Percentiles rank a stretch among this genome's conserved stretches.
Conservation (phyloP, 2,329 filamentous ascomycete species). For the Leptographium flavum region DNA sequence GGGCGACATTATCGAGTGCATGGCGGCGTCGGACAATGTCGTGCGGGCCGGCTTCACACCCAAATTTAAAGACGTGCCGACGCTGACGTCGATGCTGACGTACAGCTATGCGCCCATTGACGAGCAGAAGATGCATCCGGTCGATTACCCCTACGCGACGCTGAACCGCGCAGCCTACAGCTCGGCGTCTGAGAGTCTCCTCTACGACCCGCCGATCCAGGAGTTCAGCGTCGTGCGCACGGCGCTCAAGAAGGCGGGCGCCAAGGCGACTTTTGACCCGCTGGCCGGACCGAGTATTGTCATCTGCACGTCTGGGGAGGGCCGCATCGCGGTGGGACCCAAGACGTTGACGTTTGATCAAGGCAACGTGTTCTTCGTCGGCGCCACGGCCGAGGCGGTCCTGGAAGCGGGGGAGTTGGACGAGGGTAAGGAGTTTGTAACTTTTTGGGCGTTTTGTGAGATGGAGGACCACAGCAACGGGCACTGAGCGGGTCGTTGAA, state of each 20-base stretch:
- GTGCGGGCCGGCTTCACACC: conserved; percentile 94
- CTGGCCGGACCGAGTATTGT: conserved; percentile 83
- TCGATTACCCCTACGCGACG: conserved; percentile 72
- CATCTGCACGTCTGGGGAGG: conserved; percentile 74
- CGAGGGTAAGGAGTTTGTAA: conserved; percentile 59
- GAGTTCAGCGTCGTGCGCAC: conserved; percentile 87
- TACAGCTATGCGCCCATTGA: conserved; percentile 92
- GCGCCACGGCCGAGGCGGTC: conserved; percentile 71
- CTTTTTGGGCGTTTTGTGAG: conserved; percentile 92
- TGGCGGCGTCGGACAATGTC: conserved; percentile 98
- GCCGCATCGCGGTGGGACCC: conserved; percentile 71
- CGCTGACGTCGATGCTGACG: conserved; percentile 79
- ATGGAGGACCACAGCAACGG: conserved; percentile 38
- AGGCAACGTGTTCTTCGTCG: conserved; percentile 72
- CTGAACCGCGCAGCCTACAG: conserved; percentile 73
- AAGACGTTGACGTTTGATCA: conserved; percentile 62
- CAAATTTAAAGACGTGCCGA: conserved; percentile 94
- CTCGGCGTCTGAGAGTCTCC: conserved; percentile 52
- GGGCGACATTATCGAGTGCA: conserved; percentile 95
- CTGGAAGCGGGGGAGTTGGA: conserved; percentile 49
- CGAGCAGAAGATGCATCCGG: conserved; percentile 82
- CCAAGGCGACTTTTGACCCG: conserved; percentile 78
- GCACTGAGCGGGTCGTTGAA: neutral
- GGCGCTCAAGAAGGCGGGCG: conserved; percentile 52
- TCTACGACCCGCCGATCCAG: conserved; percentile 94